Conservation (phyloP, 139 green algal genomes). For the Chlorella vulgaris region DNA sequence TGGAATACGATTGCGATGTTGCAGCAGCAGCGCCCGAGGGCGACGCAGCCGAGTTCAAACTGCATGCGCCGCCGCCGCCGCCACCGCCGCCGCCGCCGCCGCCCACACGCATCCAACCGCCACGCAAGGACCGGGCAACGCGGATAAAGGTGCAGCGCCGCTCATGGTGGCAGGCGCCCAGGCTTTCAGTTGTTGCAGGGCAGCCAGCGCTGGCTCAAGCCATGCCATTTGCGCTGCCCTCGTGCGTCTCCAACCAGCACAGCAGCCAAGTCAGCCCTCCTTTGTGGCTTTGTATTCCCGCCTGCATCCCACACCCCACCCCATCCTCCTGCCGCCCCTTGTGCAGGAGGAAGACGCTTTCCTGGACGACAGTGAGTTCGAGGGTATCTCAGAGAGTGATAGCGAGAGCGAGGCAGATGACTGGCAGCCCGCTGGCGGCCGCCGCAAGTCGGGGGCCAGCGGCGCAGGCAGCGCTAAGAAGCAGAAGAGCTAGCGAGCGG, state of each 20-base stretch:
- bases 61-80: slow-evolving; percentile 27
- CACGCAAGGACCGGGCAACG: slow-evolving; percentile 5
- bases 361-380: slow-evolving; percentile 14
- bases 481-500: background rate
- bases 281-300: background rate
- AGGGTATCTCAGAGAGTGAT: slow-evolving; percentile 24
- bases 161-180: too few species aligned
- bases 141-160: slow-evolving; percentile 12
- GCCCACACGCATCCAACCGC: slow-evolving; percentile 21
- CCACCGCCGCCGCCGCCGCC: background rate
- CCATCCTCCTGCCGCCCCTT: too few species aligned
- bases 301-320: too few species aligned
- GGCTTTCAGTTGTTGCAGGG: too few species aligned
- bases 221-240: too few species aligned
- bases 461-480: background rate
- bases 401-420: slow-evolving; percentile 22
- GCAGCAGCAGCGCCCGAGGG: slow-evolving; percentile 27
- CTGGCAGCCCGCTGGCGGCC: slow-evolving; percentile 1
- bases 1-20: slow-evolving; percentile 7
- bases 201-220: too few species aligned
- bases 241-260: too few species aligned
- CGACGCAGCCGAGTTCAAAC: slow-evolving; percentile 13
- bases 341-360: slow-evolving; percentile 19
- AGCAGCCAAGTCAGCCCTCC: too few species aligned
- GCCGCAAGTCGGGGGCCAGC: background rate